Evolutionary conservation across 1,139 yeast species (phyloP).

Genomic region (Nakaseomyces delphensis): DNA sequence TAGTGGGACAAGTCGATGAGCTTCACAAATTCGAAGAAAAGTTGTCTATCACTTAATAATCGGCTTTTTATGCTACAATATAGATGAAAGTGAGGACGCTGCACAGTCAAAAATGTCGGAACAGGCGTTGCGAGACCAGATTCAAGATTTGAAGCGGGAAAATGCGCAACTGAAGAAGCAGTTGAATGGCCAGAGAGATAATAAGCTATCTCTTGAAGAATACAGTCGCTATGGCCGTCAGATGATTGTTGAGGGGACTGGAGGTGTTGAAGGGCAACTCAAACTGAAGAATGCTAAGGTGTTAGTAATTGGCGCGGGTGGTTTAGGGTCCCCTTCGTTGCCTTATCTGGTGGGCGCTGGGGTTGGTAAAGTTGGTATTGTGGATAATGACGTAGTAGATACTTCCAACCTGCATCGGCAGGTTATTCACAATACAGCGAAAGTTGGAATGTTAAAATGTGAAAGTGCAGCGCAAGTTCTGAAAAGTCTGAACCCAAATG

Average conservation of each 20-base stretch:
- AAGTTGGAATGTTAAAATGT: slow-evolving; percentile 64
- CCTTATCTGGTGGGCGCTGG: slow-evolving; percentile 85
- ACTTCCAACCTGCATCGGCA: slow-evolving; percentile 83
- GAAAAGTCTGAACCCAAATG: slow-evolving; percentile 55
- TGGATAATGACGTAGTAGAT: slow-evolving; percentile 82
- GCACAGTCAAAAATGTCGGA: slow-evolving; percentile 1
- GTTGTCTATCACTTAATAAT: too few species aligned
- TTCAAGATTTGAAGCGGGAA: slow-evolving; percentile 22
- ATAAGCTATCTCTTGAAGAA: slow-evolving; percentile 42
- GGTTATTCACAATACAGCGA: slow-evolving; percentile 59
- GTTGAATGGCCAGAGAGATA: slow-evolving; percentile 9
- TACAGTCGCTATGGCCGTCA: slow-evolving; percentile 86
- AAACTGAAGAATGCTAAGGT: slow-evolving; percentile 49
- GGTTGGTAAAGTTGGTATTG: slow-evolving; percentile 73
- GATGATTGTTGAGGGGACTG: slow-evolving; percentile 66
- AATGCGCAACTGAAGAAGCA: slow-evolving; percentile 21
- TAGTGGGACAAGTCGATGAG: too few species aligned
- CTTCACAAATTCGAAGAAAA: too few species aligned
- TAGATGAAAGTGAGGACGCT: too few species aligned
- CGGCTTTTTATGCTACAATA: too few species aligned
- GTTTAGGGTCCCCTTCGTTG: slow-evolving; percentile 88
- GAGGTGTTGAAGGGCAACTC: slow-evolving; percentile 44
- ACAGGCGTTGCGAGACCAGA: slow-evolving; percentile 15
- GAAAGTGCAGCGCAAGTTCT: slow-evolving; percentile 62
- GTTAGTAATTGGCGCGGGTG: slow-evolving; percentile 92